Conservation (phyloP, 1,284 basidiomycete species). For the Heterobasidion parviporum region DNA sequence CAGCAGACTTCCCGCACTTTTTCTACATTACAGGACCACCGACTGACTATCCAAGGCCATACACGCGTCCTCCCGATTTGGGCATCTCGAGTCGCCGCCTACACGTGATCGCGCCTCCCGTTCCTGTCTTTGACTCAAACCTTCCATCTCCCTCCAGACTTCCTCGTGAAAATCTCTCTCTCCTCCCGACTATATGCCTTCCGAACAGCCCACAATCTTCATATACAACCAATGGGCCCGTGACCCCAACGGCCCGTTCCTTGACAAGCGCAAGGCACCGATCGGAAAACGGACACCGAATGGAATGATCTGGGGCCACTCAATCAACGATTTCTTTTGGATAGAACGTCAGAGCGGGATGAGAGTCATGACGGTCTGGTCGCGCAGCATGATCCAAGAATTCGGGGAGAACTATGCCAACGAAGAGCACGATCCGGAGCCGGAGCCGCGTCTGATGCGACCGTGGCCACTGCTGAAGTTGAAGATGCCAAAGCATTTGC, state of each 20-base stretch:
- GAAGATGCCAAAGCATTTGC: slow-evolving; percentile 4
- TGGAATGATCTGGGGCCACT: slow-evolving; percentile 25
- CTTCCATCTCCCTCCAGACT: too few relatives aligned
- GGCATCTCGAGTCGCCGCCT: too few relatives aligned
- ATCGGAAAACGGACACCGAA: slow-evolving; percentile 20
- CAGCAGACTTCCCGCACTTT: too few relatives aligned
- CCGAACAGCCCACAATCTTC: neutral
- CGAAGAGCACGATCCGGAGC: slow-evolving; percentile 13
- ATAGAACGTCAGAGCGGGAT: slow-evolving; percentile 19
- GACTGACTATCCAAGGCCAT: too few relatives aligned
- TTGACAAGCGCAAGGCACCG: slow-evolving; percentile 17
- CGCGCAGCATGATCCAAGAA: slow-evolving; percentile 26
- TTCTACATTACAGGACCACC: too few relatives aligned
- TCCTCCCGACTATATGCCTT: too few relatives aligned
- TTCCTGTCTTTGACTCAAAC: too few relatives aligned
- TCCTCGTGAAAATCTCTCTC: too few relatives aligned
- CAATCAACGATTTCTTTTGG: slow-evolving; percentile 20
- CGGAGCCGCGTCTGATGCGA: slow-evolving; percentile 10
- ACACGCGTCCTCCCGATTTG: too few relatives aligned
- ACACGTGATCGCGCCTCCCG: too few relatives aligned
- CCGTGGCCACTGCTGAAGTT: slow-evolving; percentile 17
- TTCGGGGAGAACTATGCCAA: slow-evolving; percentile 17
- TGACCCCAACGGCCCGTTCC: slow-evolving; percentile 16
- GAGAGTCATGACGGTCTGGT: slow-evolving; percentile 20
- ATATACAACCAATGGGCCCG: slow-evolving; percentile 14